Conservation (phyloP, 176 grass and related monocot species). For the Typha latifolia region DNA sequence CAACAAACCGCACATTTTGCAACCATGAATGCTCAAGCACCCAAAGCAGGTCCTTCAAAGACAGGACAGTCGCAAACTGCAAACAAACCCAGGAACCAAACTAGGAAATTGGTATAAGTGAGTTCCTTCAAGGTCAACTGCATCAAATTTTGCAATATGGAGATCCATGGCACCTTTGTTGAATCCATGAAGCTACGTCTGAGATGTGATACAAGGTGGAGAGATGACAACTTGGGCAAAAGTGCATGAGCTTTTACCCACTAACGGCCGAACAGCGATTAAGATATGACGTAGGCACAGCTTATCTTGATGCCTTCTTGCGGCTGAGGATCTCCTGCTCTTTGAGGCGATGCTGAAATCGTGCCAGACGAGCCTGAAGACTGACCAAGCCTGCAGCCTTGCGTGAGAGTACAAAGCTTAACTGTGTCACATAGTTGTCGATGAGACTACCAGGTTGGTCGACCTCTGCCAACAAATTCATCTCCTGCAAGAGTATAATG, state of each 20-base stretch:
- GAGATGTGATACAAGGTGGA: no score
- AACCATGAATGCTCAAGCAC: background rate
- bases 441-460: constrained; percentile 95
- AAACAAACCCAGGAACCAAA: background rate
- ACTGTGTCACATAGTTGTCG: constrained; percentile 84
- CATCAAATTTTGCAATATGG: no score
- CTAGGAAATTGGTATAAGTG: background rate
- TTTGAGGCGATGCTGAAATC: constrained; percentile 93
- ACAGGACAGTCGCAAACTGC: background rate
- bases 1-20: background rate
- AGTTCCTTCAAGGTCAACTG: no score
- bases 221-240: no score
- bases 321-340: constrained; percentile 92
- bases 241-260: no score
- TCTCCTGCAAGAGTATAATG: constrained; percentile 43
- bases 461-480: constrained; percentile 98
- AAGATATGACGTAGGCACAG: background rate
- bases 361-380: constrained; percentile 74
- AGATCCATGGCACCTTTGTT: no score
- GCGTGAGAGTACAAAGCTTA: constrained; percentile 85
- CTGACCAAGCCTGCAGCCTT: constrained; percentile 91
- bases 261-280: background rate
- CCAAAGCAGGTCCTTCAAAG: background rate
- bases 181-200: no score
- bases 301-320: constrained; percentile 47